Percentiles rank a stretch among this genome's conserved stretches.
These are phyloP conservation scores for Acanthamoeba triangularis DNA, from an alignment of 208 protist genomes.

Conservation along the genomic window DNA sequence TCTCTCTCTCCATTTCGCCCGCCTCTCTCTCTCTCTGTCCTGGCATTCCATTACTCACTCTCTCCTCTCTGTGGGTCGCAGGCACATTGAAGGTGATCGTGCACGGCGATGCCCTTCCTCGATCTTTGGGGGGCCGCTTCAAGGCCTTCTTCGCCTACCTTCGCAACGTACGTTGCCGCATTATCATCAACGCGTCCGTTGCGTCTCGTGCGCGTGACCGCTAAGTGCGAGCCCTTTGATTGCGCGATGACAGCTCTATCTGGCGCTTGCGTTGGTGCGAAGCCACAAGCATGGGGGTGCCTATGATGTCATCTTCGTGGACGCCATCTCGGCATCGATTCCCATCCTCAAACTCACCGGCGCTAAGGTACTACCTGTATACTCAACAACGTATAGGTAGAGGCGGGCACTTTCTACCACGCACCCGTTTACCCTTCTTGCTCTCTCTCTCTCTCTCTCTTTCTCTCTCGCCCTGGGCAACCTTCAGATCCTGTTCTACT, in stretches of 20 bases:
- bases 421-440: neutral
- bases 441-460: neutral
- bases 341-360: slow-evolving; percentile 93
- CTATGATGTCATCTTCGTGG: slow-evolving; percentile 94
- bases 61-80: slow-evolving; percentile 5
- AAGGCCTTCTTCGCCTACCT: slow-evolving; percentile 81
- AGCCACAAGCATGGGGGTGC: neutral
- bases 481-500: slow-evolving; percentile 97
- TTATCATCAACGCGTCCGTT: neutral
- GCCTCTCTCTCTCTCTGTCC: no score
- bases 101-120: slow-evolving; percentile 94
- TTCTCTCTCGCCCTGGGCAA: neutral
- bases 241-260: neutral
- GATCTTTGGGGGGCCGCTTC: slow-evolving; percentile 92
- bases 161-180: neutral
- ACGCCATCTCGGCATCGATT: slow-evolving; percentile 94
- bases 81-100: slow-evolving; percentile 94
- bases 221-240: neutral
- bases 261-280: neutral
- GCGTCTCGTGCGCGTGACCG: neutral
- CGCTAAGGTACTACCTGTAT: slow-evolving; percentile 82
- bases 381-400: no score
- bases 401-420: neutral
- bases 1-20: neutral
- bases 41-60: neutral